Percentiles rank a stretch among this genome's conserved stretches.
phyloP scores from a whole-genome alignment of 192 early-diverging fungal species.

The Radiomyces spectabilis region DNA sequence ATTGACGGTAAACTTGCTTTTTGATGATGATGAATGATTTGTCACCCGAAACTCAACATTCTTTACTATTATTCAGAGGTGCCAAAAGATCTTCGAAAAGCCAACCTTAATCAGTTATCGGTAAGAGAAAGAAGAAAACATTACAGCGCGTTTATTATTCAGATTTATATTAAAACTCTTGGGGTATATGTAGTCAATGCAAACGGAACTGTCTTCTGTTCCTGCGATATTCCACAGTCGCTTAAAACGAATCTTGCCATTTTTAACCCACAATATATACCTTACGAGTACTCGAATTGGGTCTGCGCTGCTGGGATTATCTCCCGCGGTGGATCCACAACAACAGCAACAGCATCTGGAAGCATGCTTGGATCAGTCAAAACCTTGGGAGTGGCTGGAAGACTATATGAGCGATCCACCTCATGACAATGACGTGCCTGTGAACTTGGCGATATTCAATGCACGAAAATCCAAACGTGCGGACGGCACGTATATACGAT shows the following conservation, averaged over 20 bases:
- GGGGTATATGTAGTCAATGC: slow-evolving; percentile 15
- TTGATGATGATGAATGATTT: too few relatives aligned
- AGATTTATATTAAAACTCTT: too few relatives aligned
- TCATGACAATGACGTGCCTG: slow-evolving; percentile 27
- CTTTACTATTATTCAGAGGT: slow-evolving; percentile 24
- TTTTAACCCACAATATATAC: slow-evolving; percentile 46
- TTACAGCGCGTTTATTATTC: too few relatives aligned
- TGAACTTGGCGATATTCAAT: slow-evolving; percentile 20
- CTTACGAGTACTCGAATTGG: slow-evolving; percentile 33
- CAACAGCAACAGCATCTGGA: slow-evolving; percentile 13
- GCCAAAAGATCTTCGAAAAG: slow-evolving; percentile 35
- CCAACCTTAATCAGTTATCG: slow-evolving; percentile 28
- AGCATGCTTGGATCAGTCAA: slow-evolving; percentile 28
- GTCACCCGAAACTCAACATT: too few relatives aligned
- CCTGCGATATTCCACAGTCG: slow-evolving; percentile 41
- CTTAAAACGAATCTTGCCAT: slow-evolving; percentile 42
- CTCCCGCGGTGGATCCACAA: slow-evolving; percentile 6
- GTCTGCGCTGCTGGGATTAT: slow-evolving; percentile 10
- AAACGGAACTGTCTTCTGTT: slow-evolving; percentile 21
- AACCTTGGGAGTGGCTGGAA: slow-evolving; percentile 51
- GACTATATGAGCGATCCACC: slow-evolving; percentile 36
- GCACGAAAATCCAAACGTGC: slow-evolving; percentile 16
- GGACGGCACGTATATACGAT: slow-evolving; percentile 23
- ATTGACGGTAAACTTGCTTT: slow-evolving; percentile 33
- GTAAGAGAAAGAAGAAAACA: too few relatives aligned